Evolutionary conservation across 441 rosid species (phyloP).

Genomic region (Populus hybrid): DNA sequence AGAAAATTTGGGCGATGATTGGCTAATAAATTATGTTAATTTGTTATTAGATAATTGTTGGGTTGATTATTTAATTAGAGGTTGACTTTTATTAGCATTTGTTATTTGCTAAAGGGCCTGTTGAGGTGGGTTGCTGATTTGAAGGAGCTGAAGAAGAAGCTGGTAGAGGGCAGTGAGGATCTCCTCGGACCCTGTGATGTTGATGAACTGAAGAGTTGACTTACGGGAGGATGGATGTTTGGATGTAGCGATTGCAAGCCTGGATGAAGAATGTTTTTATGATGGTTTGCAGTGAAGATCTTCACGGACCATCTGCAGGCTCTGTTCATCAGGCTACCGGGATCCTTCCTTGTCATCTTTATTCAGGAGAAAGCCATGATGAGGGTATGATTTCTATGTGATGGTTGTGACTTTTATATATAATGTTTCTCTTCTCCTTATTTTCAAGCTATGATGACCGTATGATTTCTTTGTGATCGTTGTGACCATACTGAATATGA

Average conservation of each 20-base stretch:
- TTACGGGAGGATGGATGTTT: constrained; percentile 8
- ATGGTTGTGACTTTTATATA: too few species aligned
- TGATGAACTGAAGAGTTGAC: constrained; percentile 43
- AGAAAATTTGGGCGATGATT: background rate
- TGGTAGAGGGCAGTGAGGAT: constrained; percentile 31
- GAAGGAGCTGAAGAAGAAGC: constrained; percentile 35
- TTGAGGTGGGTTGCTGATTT: constrained; percentile 6
- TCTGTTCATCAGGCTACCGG: constrained; percentile 34
- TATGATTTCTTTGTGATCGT: too few species aligned
- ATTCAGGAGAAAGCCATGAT: background rate
- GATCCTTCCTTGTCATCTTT: constrained; percentile 32
- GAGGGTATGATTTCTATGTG: too few species aligned
- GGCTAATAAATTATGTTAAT: background rate
- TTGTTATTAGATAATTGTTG: background rate
- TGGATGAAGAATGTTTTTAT: constrained; percentile 40
- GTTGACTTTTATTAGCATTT: background rate
- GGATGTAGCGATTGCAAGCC: constrained; percentile 41
- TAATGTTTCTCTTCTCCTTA: background rate
- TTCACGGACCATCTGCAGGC: constrained; percentile 12
- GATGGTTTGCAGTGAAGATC: background rate
- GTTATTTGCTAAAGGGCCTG: too few species aligned
- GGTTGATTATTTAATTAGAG: background rate
- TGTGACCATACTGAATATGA: background rate
- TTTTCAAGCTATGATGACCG: background rate
- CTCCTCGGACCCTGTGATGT: constrained; percentile 41